Evolutionary conservation across 2,329 filamentous ascomycete genomes (phyloP).

Genomic region (Trichoderma simmonsii): DNA sequence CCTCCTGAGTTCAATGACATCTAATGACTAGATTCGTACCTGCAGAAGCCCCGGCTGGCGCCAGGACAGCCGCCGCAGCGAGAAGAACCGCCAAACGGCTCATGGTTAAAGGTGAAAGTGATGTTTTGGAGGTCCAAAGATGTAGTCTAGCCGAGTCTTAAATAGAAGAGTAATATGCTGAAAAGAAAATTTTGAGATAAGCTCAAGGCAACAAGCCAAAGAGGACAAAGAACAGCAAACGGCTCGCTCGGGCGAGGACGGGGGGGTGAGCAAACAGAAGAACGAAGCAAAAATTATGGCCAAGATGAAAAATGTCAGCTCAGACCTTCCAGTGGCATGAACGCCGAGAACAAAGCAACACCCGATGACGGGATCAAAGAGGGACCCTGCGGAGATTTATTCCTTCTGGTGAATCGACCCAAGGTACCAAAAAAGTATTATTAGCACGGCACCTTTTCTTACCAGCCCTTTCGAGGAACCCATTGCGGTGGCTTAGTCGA

Average conservation of each 20-base stretch:
- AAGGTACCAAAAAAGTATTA: background rate
- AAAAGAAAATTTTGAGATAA: background rate
- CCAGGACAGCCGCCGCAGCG: conserved; percentile 18
- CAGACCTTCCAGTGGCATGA: background rate
- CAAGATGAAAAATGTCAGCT: conserved; percentile 1
- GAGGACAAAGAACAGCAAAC: background rate
- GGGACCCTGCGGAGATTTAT: conserved; percentile 13
- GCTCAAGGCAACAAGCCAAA: background rate
- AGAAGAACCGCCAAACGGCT: conserved; percentile 21
- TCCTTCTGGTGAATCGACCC: background rate
- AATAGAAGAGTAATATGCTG: background rate
- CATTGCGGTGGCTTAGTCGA: conserved; percentile 19
- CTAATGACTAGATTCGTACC: conserved; percentile 12
- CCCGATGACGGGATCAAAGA: background rate
- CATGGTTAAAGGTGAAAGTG: background rate
- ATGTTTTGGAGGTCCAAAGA: background rate
- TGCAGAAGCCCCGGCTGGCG: conserved; percentile 18
- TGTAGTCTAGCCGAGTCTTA: background rate
- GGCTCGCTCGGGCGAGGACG: background rate
- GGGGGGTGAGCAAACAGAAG: background rate
- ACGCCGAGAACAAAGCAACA: background rate
- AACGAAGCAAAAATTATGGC: background rate
- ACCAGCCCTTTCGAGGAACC: conserved; percentile 1
- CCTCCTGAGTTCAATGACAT: background rate
- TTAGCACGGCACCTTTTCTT: background rate